Evolutionary conservation across 2,329 filamentous ascomycete species (phyloP), one percentile per base, ranked within the genome.

Genomic region (Didymella sp.): DNA sequence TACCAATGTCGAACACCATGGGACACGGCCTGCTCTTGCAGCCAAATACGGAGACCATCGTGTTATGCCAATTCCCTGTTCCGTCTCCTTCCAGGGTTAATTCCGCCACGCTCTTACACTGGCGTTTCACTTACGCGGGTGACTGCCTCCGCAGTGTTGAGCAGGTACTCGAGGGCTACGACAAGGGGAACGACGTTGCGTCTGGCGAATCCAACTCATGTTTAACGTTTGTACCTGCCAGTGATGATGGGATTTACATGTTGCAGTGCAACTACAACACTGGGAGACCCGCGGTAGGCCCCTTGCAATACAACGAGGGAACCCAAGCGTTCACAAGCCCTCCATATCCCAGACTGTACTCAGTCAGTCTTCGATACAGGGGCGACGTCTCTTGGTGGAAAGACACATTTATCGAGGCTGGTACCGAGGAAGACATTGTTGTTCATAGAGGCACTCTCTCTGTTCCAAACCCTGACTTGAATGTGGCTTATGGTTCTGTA

Each of bases 271-370:
- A 27, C 24, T 15, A 9, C 38, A 13, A n/a, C 11, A 12, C 8
- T 21, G 17, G 19, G 19, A 13, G 11, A 17, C 11, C 28, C 17
- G 9, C 22, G 4, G 15, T 35, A 17, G 17, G 1, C 19, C 2
- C 17, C n/a, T 45, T 67, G 2, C 60, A 51, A 3, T 66, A 66
- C 27, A 57, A 70, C 30, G 62, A 64, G 28, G 38, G 53, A 12
- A 45, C 54, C 2, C 33, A 53, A 27, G 31, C 42, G 6, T 58
- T 68, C 33, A 64, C 48, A 9, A 35, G 12, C 4, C 24, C 45
- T 12, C 8, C 3, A 15, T 22, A 45, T 6, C 21, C 33, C 6
- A 19, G 19, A 31, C 1, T 38, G 6, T 4, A n/a, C 25, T 7
- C 46, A 4, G 12, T 12, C 21, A 19, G 19, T 6, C 7, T 2